These are phyloP conservation scores for Talaromyces islandicus DNA, from an alignment of 2,329 filamentous ascomycete genomes.

Conservation along the genomic window DNA sequence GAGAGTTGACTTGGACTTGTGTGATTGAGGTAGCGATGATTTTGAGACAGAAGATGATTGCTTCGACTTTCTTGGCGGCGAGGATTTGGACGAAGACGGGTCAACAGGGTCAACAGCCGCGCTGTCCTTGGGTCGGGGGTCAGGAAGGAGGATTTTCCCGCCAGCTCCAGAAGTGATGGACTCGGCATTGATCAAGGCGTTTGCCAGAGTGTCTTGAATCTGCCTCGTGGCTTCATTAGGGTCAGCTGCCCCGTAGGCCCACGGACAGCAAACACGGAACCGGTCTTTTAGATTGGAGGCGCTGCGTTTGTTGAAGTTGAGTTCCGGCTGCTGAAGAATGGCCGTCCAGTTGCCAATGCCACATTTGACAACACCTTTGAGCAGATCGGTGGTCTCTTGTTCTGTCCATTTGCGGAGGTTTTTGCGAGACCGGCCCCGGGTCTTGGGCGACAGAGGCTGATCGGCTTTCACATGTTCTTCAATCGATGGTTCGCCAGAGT, in stretches of 20 bases:
- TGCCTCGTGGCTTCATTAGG: constrained; percentile 31
- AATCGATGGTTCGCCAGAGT: neutral
- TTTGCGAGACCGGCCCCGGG: constrained; percentile 40
- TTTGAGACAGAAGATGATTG: constrained; percentile 12
- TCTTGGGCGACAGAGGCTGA: constrained; percentile 26
- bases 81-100: constrained; percentile 4
- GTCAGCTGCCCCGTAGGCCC: constrained; percentile 37
- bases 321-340: constrained; percentile 52
- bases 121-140: constrained; percentile 17
- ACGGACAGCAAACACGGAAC: constrained; percentile 51
- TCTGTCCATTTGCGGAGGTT: constrained; percentile 52
- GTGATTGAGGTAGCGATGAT: constrained; percentile 23
- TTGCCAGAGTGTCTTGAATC: constrained; percentile 30
- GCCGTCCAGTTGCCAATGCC: constrained; percentile 61
- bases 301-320: constrained; percentile 53
- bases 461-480: constrained; percentile 5
- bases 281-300: constrained; percentile 59
- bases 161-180: constrained; percentile 17
- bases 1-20: constrained; percentile 26
- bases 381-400: constrained; percentile 54
- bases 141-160: constrained; percentile 21
- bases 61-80: neutral
- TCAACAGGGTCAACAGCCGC: constrained; percentile 9
- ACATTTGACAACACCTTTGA: constrained; percentile 54
- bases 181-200: constrained; percentile 26